A percentile compares a stretch with the other conserved stretches of the same genome.
phyloP scores from a whole-genome alignment of 306 rosid species.

The Quercus glauca region DNA sequence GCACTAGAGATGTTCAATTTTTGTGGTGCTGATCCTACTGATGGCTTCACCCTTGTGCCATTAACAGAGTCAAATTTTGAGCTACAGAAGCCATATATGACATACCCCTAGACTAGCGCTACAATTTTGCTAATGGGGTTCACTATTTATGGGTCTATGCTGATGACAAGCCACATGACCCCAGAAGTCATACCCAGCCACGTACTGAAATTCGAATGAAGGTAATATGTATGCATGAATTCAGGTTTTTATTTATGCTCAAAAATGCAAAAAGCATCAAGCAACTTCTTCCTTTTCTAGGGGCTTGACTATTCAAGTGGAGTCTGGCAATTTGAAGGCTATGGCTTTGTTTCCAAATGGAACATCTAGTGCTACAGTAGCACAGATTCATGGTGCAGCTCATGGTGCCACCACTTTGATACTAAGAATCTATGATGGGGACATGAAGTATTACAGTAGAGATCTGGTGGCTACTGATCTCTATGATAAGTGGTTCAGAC shows the following conservation, averaged over 20 bases:
- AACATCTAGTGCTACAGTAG: constrained; percentile 45
- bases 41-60: constrained; percentile 45
- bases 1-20: background rate
- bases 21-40: constrained; percentile 35
- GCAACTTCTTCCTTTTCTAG: background rate
- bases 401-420: constrained; percentile 27
- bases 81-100: constrained; percentile 39
- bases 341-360: constrained; percentile 43
- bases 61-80: constrained; percentile 28
- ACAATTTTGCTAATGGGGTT: constrained; percentile 34
- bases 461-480: constrained; percentile 31
- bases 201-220: constrained; percentile 42
- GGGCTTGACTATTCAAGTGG: constrained; percentile 44
- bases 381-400: constrained; percentile 45
- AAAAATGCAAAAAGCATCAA: background rate
- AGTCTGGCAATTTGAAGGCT: constrained; percentile 58
- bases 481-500: constrained; percentile 44
- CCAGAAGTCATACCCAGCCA: constrained; percentile 36
- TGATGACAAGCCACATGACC: constrained; percentile 40
- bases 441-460: constrained; percentile 30
- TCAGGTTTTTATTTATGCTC: background rate
- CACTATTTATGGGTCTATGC: constrained; percentile 43
- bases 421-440: constrained; percentile 41
- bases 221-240: constrained; percentile 2
- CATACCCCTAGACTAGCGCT: constrained; percentile 31